phyloP scores from a whole-genome alignment of 306 rosid species.

The Lupinus albus region DNA sequence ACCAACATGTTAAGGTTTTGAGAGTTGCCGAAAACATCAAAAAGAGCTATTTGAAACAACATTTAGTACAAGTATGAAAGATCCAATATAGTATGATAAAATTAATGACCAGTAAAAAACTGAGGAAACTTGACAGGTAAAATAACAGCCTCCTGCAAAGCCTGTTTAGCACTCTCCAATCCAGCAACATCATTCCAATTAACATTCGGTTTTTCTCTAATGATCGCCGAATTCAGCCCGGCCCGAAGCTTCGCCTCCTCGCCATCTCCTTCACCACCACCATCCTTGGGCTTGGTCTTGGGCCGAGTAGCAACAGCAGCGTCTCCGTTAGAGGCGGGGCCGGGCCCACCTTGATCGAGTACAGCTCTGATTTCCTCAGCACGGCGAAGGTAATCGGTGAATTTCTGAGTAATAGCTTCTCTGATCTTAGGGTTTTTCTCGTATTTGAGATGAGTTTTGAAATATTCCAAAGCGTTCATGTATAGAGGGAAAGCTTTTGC shows the following conservation, averaged over 20 bases:
- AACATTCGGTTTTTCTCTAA: slow-evolving; percentile 90
- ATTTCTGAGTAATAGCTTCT: slow-evolving; percentile 94
- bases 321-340: slow-evolving; percentile 87
- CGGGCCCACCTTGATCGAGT: slow-evolving; percentile 86
- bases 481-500: slow-evolving; percentile 93
- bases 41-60: not conserved
- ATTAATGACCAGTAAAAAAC: slow-evolving; percentile 73
- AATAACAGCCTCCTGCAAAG: slow-evolving; percentile 95
- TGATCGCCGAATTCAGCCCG: slow-evolving; percentile 84
- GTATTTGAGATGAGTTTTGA: slow-evolving; percentile 90
- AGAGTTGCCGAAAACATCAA: no score
- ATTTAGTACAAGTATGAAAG: no score
- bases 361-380: slow-evolving; percentile 98
- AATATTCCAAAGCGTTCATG: slow-evolving; percentile 96
- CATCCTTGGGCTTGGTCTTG: slow-evolving; percentile 81
- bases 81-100: not conserved
- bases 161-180: slow-evolving; percentile 92
- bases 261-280: slow-evolving; percentile 77
- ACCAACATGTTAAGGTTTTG: no score
- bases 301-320: slow-evolving; percentile 89
- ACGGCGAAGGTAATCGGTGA: slow-evolving; percentile 91
- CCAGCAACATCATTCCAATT: slow-evolving; percentile 99
- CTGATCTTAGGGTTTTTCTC: slow-evolving; percentile 95
- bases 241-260: slow-evolving; percentile 89
- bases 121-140: slow-evolving; percentile 96